Conservation (phyloP, 352 stramenopile genomes). For the Plasmopara muralis region DNA sequence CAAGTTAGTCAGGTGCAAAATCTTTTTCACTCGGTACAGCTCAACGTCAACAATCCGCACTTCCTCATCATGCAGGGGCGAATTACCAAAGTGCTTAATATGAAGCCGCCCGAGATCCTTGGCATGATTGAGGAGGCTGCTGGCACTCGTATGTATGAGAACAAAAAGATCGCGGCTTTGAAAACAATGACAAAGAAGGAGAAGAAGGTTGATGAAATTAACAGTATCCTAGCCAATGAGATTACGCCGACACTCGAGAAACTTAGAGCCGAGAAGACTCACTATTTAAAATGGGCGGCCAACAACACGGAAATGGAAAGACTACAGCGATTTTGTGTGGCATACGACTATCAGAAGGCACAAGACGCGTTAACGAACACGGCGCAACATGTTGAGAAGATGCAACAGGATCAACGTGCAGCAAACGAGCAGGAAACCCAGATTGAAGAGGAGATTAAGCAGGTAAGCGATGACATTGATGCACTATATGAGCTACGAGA, state of each 20-base stretch:
- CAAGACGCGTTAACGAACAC: conserved; percentile 82
- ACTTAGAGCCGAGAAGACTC: conserved; percentile 93
- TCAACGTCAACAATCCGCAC: conserved; percentile 99
- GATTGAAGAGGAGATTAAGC: conserved; percentile 58
- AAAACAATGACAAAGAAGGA: conserved; percentile 99
- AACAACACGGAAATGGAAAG: conserved; percentile 98
- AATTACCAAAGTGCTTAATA: conserved; percentile 99
- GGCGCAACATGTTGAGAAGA: conserved; percentile 82
- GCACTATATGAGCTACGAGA: conserved; percentile 64
- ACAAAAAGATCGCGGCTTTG: conserved; percentile 96
- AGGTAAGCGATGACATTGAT: conserved; percentile 82
- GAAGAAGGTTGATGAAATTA: conserved; percentile 99
- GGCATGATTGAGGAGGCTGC: conserved; percentile 99
- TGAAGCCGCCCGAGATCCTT: conserved; percentile 99
- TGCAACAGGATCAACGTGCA: conserved; percentile 82
- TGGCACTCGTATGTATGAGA: conserved; percentile 99
- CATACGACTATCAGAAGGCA: conserved; percentile 91
- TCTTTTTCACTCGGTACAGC: conserved; percentile 99
- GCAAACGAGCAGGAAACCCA: conserved; percentile 44
- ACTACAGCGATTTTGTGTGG: conserved; percentile 96
- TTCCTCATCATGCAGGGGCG: conserved; percentile 99
- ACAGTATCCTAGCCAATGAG: conserved; percentile 95
- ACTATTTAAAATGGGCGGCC: conserved; percentile 97
- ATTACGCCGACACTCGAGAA: conserved; percentile 99
- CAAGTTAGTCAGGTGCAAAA: conserved; percentile 98